phyloP scores from a whole-genome alignment of 805 yeast genomes.

The Yarrowia deformans region DNA sequence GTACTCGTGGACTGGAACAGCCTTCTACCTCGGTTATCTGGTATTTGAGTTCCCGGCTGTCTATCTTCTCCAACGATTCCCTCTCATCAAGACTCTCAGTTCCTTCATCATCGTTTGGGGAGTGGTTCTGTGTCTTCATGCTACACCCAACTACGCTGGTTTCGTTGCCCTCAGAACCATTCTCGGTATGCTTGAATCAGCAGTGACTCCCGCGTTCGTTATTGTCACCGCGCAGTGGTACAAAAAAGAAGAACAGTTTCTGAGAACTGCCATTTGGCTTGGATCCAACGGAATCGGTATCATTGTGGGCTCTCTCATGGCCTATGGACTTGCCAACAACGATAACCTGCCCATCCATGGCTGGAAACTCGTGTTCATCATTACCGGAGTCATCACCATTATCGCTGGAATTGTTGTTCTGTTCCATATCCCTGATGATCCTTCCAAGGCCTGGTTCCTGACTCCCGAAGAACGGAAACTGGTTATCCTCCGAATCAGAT shows the following conservation, averaged over 20 bases:
- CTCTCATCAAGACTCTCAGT: slow-evolving; percentile 11
- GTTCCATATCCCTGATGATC: slow-evolving; percentile 7
- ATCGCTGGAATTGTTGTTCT: background rate
- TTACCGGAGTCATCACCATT: slow-evolving; percentile 15
- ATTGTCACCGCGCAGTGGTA: slow-evolving; percentile 12
- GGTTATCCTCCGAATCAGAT: slow-evolving; percentile 3
- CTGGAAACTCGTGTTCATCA: slow-evolving; percentile 25
- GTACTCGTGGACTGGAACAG: slow-evolving; percentile 16
- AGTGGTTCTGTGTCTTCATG: slow-evolving; percentile 3
- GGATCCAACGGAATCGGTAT: slow-evolving; percentile 13
- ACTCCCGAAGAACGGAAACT: background rate
- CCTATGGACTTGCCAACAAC: slow-evolving; percentile 4
- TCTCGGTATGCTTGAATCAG: slow-evolving; percentile 5
- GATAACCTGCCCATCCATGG: background rate
- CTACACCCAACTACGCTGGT: slow-evolving; percentile 1
- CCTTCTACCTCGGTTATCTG: slow-evolving; percentile 6
- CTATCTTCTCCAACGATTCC: slow-evolving; percentile 7
- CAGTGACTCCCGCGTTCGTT: slow-evolving; percentile 13
- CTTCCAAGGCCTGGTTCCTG: slow-evolving; percentile 18
- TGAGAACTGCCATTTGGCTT: slow-evolving; percentile 16
- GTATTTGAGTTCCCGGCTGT: slow-evolving; percentile 14
- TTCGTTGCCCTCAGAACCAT: slow-evolving; percentile 11
- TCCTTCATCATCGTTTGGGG: slow-evolving; percentile 18
- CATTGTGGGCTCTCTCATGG: slow-evolving; percentile 7
- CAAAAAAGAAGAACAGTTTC: slow-evolving; percentile 21